These are phyloP conservation scores for Clohesyomyces aquaticus DNA, from an alignment of 495 filamentous ascomycete genomes.

Conservation along the genomic window DNA sequence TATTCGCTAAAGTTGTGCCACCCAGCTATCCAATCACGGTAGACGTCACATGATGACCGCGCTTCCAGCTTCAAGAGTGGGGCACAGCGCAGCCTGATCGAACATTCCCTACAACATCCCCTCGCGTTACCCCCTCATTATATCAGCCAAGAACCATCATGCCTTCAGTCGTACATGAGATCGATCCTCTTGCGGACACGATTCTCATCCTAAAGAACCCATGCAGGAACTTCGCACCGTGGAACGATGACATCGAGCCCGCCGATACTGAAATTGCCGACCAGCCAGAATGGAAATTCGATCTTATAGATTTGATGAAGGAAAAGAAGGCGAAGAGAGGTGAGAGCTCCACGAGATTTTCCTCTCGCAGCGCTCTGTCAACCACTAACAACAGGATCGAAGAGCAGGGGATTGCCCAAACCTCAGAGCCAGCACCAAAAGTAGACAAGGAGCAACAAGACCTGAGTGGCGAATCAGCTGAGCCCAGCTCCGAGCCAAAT, in stretches of 20 bases:
- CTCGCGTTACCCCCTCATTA: background rate
- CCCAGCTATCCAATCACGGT: constrained; percentile 6
- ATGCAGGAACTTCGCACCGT: background rate
- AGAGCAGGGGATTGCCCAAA: constrained; percentile 1
- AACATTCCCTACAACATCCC: background rate
- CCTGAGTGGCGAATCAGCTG: background rate
- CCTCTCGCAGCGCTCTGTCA: background rate
- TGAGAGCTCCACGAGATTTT: background rate
- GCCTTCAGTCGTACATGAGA: background rate
- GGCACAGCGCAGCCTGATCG: constrained; percentile 4
- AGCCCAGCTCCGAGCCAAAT: background rate
- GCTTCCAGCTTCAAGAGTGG: constrained; percentile 8
- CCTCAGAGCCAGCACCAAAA: background rate
- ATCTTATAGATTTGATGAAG: background rate
- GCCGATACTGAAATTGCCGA: background rate
- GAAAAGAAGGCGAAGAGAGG: constrained; percentile 2
- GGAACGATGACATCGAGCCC: background rate
- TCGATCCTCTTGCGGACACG: constrained; percentile 3
- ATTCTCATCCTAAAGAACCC: constrained; percentile 14
- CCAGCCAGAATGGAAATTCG: background rate
- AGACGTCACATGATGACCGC: background rate
- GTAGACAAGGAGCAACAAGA: background rate
- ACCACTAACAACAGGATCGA: background rate
- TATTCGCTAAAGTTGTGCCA: too few relatives aligned
- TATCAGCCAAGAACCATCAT: background rate